Evolutionary conservation across 495 filamentous ascomycete genomes (phyloP).

Genomic region (Neurospora cerealis): DNA sequence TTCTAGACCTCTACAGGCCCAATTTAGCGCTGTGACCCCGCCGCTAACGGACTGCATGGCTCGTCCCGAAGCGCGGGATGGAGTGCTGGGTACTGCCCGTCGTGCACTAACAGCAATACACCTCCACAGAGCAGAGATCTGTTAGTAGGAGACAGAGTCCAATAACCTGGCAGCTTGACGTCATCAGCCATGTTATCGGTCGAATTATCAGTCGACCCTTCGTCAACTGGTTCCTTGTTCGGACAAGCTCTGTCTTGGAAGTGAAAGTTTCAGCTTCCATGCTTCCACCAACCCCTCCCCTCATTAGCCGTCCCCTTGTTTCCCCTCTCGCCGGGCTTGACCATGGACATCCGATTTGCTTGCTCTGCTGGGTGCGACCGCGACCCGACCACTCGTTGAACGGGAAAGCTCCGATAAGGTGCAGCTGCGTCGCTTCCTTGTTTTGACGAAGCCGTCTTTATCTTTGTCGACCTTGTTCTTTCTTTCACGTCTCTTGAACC

Average conservation of each 20-base stretch:
- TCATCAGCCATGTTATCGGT: not conserved
- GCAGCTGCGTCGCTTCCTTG: not conserved
- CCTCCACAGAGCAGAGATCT: fast-evolving
- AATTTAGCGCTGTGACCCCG: not conserved
- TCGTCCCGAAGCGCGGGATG: not conserved
- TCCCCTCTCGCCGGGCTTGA: not conserved
- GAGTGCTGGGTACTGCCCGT: not conserved
- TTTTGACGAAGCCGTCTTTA: not conserved
- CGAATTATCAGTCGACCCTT: not conserved
- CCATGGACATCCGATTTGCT: not conserved
- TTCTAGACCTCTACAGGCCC: not conserved
- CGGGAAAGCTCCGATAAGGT: not conserved
- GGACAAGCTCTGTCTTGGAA: not conserved
- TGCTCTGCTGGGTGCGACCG: not conserved
- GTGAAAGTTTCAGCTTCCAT: not conserved
- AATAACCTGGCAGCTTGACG: not conserved
- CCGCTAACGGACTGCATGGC: not conserved
- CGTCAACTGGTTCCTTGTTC: not conserved
- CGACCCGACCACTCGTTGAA: not conserved
- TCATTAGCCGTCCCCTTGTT: not conserved
- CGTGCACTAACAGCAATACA: not conserved
- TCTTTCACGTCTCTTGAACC: not conserved
- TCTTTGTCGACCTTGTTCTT: not conserved
- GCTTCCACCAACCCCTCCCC: not conserved
- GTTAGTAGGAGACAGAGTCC: not conserved